phyloP scores from a whole-genome alignment of 257 asterid genomes.

The Eucommia ulmoides region DNA sequence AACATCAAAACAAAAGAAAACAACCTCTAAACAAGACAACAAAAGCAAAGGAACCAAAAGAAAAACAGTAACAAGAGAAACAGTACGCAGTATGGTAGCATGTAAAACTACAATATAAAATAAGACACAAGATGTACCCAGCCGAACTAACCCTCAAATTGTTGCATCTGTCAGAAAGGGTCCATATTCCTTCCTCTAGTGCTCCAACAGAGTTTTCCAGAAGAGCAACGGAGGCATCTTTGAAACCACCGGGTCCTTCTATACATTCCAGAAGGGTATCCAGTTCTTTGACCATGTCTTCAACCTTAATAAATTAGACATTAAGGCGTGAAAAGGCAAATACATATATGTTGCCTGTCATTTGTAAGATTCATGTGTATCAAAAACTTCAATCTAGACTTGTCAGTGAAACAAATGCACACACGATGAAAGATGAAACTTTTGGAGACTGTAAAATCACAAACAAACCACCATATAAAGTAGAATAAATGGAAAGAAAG shows the following conservation, averaged over 20 bases:
- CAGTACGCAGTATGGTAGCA: no score
- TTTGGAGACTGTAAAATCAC: no score
- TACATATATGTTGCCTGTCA: not conserved
- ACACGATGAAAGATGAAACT: not conserved
- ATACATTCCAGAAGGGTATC: constrained; percentile 67
- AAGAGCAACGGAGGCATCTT: constrained; percentile 55
- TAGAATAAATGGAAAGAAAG: no score
- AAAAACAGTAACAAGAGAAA: no score
- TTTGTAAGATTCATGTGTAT: not conserved
- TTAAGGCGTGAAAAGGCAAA: constrained; percentile 3
- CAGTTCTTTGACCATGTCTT: constrained; percentile 61
- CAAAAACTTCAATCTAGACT: not conserved
- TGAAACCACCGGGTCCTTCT: constrained; percentile 70
- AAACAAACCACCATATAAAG: no score
- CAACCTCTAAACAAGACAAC: no score
- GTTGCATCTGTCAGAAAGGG: constrained; percentile 61
- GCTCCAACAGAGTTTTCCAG: constrained; percentile 44
- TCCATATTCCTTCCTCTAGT: constrained; percentile 52
- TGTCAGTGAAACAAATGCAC: not conserved
- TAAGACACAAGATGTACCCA: constrained; percentile 6
- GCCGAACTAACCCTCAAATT: constrained; percentile 50
- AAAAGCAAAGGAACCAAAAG: no score
- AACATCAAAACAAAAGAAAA: no score
- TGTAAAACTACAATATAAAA: constrained; percentile 8
- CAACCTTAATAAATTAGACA: constrained; percentile 46